phyloP scores from a whole-genome alignment of 345 rosid species.

The Rhizophora apiculata region DNA sequence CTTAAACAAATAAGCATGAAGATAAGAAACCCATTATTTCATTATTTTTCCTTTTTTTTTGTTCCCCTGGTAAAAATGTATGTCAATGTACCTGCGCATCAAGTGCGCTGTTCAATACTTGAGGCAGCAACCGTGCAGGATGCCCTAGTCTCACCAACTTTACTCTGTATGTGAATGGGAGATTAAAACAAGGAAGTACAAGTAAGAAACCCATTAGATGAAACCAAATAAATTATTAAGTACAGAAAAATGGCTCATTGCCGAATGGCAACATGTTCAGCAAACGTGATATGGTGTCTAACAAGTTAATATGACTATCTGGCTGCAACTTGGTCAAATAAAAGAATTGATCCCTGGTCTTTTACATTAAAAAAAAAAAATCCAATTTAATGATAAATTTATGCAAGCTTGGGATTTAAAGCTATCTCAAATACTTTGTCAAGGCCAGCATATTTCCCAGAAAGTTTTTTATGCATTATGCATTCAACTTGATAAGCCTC shows the following conservation, averaged over 20 bases:
- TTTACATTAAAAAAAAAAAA: too few species aligned
- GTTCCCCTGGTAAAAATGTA: constrained; percentile 1
- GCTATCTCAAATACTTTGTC: too few species aligned
- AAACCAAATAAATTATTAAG: background rate
- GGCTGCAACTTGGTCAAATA: too few species aligned
- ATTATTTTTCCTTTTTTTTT: background rate
- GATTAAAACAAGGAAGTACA: constrained; percentile 5
- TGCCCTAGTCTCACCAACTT: constrained; percentile 94
- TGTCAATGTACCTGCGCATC: constrained; percentile 67
- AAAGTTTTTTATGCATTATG: too few species aligned
- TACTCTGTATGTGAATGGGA: constrained; percentile 35
- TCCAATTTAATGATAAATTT: too few species aligned
- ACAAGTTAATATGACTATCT: background rate
- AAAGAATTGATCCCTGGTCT: too few species aligned
- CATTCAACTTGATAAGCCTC: too few species aligned
- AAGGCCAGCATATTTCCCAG: too few species aligned
- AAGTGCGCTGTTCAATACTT: constrained; percentile 85
- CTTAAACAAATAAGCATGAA: constrained; percentile 7
- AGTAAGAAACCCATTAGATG: background rate
- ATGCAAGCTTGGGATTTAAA: too few species aligned
- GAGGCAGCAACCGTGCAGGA: constrained; percentile 93
- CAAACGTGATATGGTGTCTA: background rate
- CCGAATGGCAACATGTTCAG: background rate
- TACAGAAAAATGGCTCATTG: background rate
- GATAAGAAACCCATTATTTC: background rate